Evolutionary conservation across 768 basidiomycete species (phyloP).

Genomic region (Pisolithus marmoratus): DNA sequence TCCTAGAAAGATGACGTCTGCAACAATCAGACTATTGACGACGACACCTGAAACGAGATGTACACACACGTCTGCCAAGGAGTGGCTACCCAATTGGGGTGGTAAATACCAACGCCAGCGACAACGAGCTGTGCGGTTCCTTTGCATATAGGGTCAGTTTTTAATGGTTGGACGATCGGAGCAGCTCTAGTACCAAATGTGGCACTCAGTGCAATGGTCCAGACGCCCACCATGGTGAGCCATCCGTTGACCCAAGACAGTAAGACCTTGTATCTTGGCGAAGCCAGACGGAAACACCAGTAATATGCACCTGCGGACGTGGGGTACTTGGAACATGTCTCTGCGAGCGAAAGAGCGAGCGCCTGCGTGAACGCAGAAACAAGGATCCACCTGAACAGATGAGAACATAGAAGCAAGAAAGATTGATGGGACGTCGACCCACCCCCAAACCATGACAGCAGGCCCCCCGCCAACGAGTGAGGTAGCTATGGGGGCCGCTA

Average conservation of each 20-base stretch:
- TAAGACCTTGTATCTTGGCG: slow-evolving; percentile 44
- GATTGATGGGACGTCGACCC: not conserved
- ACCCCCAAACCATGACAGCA: slow-evolving; percentile 57
- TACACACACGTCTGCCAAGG: slow-evolving; percentile 55
- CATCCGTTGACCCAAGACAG: slow-evolving; percentile 66
- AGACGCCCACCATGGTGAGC: slow-evolving; percentile 63
- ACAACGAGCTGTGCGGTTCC: slow-evolving; percentile 57
- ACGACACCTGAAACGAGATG: not conserved
- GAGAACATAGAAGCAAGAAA: not conserved
- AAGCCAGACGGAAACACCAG: slow-evolving; percentile 58
- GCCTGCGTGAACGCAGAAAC: slow-evolving; percentile 44
- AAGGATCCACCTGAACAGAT: slow-evolving; percentile 39
- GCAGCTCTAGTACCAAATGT: slow-evolving; percentile 41
- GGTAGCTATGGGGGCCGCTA: slow-evolving; percentile 53
- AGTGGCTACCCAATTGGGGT: slow-evolving; percentile 51
- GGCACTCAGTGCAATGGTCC: slow-evolving; percentile 63
- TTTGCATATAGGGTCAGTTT: slow-evolving; percentile 13
- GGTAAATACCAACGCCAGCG: slow-evolving; percentile 52
- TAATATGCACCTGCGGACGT: slow-evolving; percentile 61
- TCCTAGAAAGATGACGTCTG: slow-evolving; percentile 53
- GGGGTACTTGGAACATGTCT: slow-evolving; percentile 56
- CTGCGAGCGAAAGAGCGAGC: slow-evolving; percentile 50
- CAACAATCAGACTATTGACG: slow-evolving; percentile 1
- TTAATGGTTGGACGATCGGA: not conserved
- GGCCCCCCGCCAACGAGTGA: slow-evolving; percentile 51